Conservation (phyloP, 2,329 filamentous ascomycete species). For the Colletotrichum sp. region DNA sequence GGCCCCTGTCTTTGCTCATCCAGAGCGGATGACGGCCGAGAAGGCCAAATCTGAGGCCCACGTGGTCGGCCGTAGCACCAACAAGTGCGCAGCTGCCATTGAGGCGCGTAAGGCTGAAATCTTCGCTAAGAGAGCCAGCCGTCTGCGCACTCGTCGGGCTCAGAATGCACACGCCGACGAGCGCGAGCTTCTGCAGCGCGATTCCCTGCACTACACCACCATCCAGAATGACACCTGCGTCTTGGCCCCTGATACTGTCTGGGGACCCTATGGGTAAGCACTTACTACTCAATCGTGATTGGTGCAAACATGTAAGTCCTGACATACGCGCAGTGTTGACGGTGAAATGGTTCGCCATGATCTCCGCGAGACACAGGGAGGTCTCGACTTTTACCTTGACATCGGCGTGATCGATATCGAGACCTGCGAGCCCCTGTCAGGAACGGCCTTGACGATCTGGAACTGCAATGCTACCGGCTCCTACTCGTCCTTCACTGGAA, state of each 20-base stretch:
- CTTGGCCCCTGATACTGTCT: slow-evolving; percentile 48
- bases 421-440: slow-evolving; percentile 10
- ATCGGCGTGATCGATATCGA: slow-evolving; percentile 15
- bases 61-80: slow-evolving; percentile 40
- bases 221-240: slow-evolving; percentile 42
- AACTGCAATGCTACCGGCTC: slow-evolving; percentile 7
- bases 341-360: slow-evolving; percentile 5
- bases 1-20: slow-evolving; percentile 40
- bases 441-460: neutral
- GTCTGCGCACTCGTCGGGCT: neutral
- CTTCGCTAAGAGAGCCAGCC: slow-evolving; percentile 22
- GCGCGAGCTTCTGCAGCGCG: slow-evolving; percentile 27
- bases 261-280: slow-evolving; percentile 49
- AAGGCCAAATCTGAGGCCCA: slow-evolving; percentile 57
- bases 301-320: neutral
- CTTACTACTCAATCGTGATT: accelerated
- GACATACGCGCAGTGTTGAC: neutral
- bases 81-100: slow-evolving; percentile 49
- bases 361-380: neutral
- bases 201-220: slow-evolving; percentile 32
- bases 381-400: slow-evolving; percentile 7
- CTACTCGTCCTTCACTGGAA: slow-evolving; percentile 5
- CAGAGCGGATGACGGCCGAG: slow-evolving; percentile 51
- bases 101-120: slow-evolving; percentile 49
- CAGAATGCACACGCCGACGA: slow-evolving; percentile 25